Evolutionary conservation across 2,329 filamentous ascomycete species (phyloP), one percentile per base, ranked within the genome.

Genomic region (Cercospora sojina): DNA sequence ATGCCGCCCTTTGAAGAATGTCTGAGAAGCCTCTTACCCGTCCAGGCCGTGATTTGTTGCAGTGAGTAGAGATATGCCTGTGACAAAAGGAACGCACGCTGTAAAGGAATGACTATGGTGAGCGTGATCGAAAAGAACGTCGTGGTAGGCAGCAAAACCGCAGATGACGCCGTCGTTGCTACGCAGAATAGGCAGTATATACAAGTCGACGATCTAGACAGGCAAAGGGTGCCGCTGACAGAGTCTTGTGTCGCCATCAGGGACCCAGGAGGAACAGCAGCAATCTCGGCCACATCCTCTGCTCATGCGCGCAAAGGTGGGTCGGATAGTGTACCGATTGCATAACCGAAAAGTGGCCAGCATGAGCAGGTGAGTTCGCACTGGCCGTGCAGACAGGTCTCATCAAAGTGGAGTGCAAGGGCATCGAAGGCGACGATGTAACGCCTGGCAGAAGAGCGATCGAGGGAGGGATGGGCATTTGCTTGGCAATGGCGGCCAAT

Each of bases 91-190:
- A 82, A 79, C 77, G 78, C 80, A 75, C 71, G 77, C 75, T 77
- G 77, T 77, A 57, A 82, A 80, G 76, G 79, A 82, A 79, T 79
- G 79, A 80, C 79, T 79, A 72, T 68, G 71, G 77, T 77, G 74
- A 74, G 64, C 59, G 55, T 49, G 53, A 41, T 23, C 60, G 31
- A 41, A 71, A 68, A 60, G 70, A 70, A 63, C 58, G 69, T 64
- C 62, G 29, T 64, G 66, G 65, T 64, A 65, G 60, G 62, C 55
- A 60, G 62, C 66, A 65, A 62, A 47, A 38, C 51, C 47, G 55
- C 65, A 57, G 64, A 56, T 64, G 35, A 63, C 47, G 61, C 64
- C 60, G 62, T 69, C 57, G 65, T 64, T 67, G 68, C 67, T 67
- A 70, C 61, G 60, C 66, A 77, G 72, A 71, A 73, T 71, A 69